A percentile compares a stretch with the other conserved stretches of the same genome.
Conservation (phyloP, 768 basidiomycete species). For the Kwoniella bestiolae region DNA sequence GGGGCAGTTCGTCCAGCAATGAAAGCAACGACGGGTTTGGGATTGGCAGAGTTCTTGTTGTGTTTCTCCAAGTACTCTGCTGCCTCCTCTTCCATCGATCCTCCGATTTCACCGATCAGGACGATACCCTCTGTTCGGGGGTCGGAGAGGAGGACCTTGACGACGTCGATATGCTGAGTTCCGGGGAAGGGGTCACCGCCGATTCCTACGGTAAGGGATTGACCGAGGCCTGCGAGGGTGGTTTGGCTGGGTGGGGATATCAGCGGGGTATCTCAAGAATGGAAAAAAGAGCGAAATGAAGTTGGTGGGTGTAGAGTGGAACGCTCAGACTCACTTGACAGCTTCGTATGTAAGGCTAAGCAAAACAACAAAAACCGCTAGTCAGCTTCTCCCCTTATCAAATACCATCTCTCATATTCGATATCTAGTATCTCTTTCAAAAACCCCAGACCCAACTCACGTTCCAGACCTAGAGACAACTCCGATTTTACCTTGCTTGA, state of each 20-base stretch:
- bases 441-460: slow-evolving; percentile 30
- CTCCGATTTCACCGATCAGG: slow-evolving; percentile 97
- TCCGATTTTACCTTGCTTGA: slow-evolving; percentile 90
- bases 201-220: slow-evolving; percentile 94
- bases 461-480: slow-evolving; percentile 57
- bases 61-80: slow-evolving; percentile 91
- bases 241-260: slow-evolving; percentile 67
- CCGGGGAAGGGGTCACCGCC: slow-evolving; percentile 69
- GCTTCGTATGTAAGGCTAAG: slow-evolving; percentile 87
- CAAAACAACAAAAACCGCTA: neutral
- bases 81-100: slow-evolving; percentile 98
- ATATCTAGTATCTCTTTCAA: no score
- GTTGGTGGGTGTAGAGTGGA: no score
- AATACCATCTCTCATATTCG: no score
- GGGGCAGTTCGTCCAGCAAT: slow-evolving; percentile 98
- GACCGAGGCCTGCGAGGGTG: slow-evolving; percentile 91
- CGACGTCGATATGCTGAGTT: slow-evolving; percentile 90
- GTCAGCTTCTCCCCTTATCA: no score
- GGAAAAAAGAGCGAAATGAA: neutral
- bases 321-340: slow-evolving; percentile 63
- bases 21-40: slow-evolving; percentile 96
- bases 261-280: neutral
- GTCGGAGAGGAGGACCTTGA: slow-evolving; percentile 95
- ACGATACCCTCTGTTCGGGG: slow-evolving; percentile 95
- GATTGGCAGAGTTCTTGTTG: slow-evolving; percentile 82